Evolutionary conservation across 2,329 filamentous ascomycete species (phyloP).

Genomic region (Colletotrichum cordylinicola): DNA sequence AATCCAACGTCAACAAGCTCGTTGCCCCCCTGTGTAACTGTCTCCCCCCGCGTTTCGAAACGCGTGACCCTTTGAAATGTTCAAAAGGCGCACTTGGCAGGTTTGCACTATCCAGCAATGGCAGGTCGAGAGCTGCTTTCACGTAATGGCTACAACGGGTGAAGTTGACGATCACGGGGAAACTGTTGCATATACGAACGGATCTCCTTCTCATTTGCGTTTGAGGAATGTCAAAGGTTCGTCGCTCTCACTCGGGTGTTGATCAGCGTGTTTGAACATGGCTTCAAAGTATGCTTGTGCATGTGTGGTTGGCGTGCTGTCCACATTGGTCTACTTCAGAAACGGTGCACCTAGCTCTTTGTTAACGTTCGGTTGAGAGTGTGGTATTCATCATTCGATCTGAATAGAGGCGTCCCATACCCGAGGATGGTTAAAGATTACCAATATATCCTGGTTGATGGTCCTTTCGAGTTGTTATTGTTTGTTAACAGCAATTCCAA

Average conservation of each 20-base stretch:
- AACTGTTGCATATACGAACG: neutral
- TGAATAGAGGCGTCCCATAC: neutral
- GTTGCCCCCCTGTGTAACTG: neutral
- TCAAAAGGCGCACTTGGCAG: neutral
- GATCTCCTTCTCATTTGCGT: neutral
- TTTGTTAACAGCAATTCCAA: neutral
- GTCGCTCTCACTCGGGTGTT: neutral
- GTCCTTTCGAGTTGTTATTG: fast-evolving
- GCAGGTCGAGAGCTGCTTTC: neutral
- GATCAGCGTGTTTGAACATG: neutral
- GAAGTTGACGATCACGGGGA: neutral
- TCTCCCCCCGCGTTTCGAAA: neutral
- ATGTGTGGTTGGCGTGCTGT: neutral
- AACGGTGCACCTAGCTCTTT: neutral
- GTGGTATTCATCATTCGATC: neutral
- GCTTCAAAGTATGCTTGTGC: neutral
- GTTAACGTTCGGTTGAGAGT: neutral
- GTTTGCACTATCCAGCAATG: neutral
- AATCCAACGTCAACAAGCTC: neutral
- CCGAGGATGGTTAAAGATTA: neutral
- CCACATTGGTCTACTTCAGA: neutral
- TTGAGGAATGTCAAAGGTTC: neutral
- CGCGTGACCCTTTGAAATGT: neutral
- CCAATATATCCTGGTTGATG: neutral
- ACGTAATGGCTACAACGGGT: neutral